phyloP scores from a whole-genome alignment of 2,329 filamentous ascomycete species.

The Huntiella bhutanensis region DNA sequence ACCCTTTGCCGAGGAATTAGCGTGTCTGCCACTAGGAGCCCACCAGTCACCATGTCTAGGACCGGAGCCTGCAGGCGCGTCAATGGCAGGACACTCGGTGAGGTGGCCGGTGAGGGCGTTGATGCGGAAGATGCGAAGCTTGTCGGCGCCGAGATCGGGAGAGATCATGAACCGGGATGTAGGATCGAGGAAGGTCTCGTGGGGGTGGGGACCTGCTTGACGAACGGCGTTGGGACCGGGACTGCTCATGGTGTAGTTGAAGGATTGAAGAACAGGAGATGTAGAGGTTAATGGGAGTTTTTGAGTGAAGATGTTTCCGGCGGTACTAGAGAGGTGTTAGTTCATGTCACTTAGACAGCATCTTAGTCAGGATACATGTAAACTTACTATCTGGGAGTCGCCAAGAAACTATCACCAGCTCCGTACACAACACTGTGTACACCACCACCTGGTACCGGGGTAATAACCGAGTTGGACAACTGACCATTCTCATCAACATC shows the following conservation, averaged over 20 bases:
- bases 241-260: conserved; percentile 23
- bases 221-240: conserved; percentile 26
- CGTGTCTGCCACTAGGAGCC: conserved; percentile 17
- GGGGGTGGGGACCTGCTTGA: conserved; percentile 37
- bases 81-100: conserved; percentile 25
- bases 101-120: conserved; percentile 25
- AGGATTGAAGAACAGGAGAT: conserved; percentile 18
- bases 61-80: conserved; percentile 27
- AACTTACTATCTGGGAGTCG: conserved; percentile 26
- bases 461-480: conserved; percentile 15
- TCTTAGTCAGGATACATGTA: background rate
- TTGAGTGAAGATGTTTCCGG: conserved; percentile 25
- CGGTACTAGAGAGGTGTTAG: conserved; percentile 17
- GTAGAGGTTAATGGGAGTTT: conserved; percentile 20
- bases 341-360: background rate
- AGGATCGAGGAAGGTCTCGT: conserved; percentile 30
- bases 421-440: conserved; percentile 25
- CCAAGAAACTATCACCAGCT: conserved; percentile 20
- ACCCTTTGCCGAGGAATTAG: conserved; percentile 8
- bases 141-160: conserved; percentile 35
- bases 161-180: conserved; percentile 29
- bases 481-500: conserved; percentile 17
- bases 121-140: conserved; percentile 34
- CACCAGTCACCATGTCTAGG: conserved; percentile 35
- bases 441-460: conserved; percentile 19